Base-by-base conservation (phyloP, 1,284 basidiomycete genomes). In the Amylostereum chailletii region DNA sequence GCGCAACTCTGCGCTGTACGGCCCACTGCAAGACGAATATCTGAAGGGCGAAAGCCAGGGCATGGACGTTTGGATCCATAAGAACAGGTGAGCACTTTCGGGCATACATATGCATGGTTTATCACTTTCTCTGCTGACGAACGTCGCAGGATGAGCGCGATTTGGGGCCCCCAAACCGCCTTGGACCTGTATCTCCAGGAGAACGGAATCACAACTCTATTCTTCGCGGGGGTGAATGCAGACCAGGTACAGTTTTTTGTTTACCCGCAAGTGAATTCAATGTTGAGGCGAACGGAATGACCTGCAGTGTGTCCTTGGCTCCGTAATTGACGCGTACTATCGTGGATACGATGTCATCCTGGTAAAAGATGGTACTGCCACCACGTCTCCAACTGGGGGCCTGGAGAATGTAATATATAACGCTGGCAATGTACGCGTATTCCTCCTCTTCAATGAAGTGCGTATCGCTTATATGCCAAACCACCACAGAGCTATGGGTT, bases 21-120 rank as follows among this genome's bases (percentile, higher is more conserved):
- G 75, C 0, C 79, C 79, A 2, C 65, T 86, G 44, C 79, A 84
- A 53, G 65, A 62, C 1, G 70, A 76, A 51, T 84, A 75, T 56
- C 53, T 75, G 50, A 68, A 73, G 48, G 81, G 81, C 5, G 65
- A 70, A 53, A 65, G 70, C 8, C 63, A 62, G 4, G 81, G 79
- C 0, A 79, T 78, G 26, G 82, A 86, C 63, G 69, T 81, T 48
- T 85, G 81, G 82, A 78, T 86, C 49, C 77, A 85, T 62, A 86
- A 85, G 63, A 85, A 84, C 61, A 67, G 81, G 81, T 79, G 55
- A 27, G 66, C 31, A 37, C 19, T 10, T 26, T 27, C 32, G 10
- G 7, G 36, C 33, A 19, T 7, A 9, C 30, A 32, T 32, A 45
- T 39, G 4, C 34, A 4, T 19, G 27, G 27, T 4, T 39, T 34